A percentile compares a stretch with the other conserved stretches of the same genome.
Evolutionary conservation across 2,329 filamentous ascomycete species (phyloP).

Genomic region (Nannizzia gypsea): DNA sequence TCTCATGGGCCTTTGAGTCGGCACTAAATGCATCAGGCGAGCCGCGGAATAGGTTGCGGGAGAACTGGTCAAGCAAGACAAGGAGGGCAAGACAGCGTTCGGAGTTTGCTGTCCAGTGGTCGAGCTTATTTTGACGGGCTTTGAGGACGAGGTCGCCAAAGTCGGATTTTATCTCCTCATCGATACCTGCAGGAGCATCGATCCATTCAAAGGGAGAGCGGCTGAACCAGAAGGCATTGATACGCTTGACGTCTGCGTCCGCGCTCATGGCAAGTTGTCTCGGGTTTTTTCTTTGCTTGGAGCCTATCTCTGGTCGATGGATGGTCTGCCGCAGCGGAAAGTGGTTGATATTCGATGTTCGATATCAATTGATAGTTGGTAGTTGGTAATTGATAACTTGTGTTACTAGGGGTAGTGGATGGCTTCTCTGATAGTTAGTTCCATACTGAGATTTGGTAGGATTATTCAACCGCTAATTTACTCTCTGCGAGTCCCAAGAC

Average conservation of each 20-base stretch:
- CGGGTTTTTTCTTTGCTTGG: no score
- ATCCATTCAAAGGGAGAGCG: neutral
- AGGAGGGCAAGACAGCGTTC: neutral
- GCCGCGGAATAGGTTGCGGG: neutral
- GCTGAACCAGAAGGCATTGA: neutral
- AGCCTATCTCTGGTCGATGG: no score
- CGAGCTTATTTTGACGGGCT: neutral
- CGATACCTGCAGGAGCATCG: neutral
- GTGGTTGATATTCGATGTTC: no score
- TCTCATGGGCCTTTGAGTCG: neutral
- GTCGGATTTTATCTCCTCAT: neutral
- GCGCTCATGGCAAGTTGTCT: neutral
- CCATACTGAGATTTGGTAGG: no score
- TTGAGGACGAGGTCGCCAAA: neutral
- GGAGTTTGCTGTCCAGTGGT: neutral
- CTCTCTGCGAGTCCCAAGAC: no score
- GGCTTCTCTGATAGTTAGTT: no score
- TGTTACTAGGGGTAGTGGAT: no score
- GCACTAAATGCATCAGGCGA: neutral
- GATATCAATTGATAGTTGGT: no score
- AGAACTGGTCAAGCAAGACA: neutral
- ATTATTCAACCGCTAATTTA: no score
- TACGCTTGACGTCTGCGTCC: neutral
- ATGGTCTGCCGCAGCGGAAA: no score
- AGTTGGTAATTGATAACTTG: no score